Evolutionary conservation across 1,139 yeast species (phyloP), one percentile per base, ranked within the genome.

Genomic region (Taiozyma onychis): DNA sequence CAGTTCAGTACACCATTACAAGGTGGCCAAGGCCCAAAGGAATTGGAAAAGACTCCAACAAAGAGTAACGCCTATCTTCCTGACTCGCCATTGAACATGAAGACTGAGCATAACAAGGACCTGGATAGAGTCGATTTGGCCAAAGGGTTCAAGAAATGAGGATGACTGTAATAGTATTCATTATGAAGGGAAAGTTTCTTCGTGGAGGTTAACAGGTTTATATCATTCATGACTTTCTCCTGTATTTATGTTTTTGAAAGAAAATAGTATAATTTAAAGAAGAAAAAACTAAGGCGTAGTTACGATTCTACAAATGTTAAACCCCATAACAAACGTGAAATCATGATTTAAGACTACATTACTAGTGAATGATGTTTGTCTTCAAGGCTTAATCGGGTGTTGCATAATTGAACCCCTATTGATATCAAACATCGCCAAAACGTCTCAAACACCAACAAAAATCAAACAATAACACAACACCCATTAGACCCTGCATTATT

Each of bases 1-100:
- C 91, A 85, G 59, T 85, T 85, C 62, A 81, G 88, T 51, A 85
- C 91, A 0, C 87, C 88, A 22, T 50, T 58, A 42, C 58, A 55
- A 44, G 64, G 80, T 66, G 51, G 77, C 64, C 48, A 68, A 43
- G 37, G 27, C 34, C 26, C 35, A 37, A 53, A 42, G 47, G 52
- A 41, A 14, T 24, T 39, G 8, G 28, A 39, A 22, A 50, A 51
- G 47, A 41, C 54, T 6, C 62, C 61, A 9, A 47, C 51, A 4
- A 59, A 56, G 46, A 49, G 49, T 45, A 48, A 41, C 3, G 13
- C 43, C 5, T 51, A 46, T 22, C 13, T 58, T 7, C 60, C 61
- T 13, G 56, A 60, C 44, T 52, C 59, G 44, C 59, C 60, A 39
- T 49, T 56, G 45, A 54, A 56, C 24, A 45, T 54, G 50, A 54